Conservation (phyloP, 2,329 filamentous ascomycete genomes). For the Nannizzia gypsea region DNA sequence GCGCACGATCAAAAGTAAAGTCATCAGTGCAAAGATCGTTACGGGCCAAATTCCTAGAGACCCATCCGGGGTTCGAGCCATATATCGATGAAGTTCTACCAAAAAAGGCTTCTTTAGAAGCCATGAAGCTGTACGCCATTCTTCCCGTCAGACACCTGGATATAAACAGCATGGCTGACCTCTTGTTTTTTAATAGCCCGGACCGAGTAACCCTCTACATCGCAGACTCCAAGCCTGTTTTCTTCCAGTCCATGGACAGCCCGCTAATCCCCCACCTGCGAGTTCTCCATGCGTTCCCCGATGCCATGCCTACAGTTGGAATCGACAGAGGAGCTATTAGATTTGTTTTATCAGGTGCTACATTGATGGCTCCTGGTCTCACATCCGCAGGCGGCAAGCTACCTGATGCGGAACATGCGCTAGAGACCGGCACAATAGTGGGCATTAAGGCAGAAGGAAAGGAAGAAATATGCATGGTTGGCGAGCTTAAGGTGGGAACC, state of each 20-base stretch:
- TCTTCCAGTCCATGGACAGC: constrained; percentile 76
- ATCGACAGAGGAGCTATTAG: constrained; percentile 95
- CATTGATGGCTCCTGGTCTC: constrained; percentile 89
- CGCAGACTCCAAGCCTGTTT: constrained; percentile 64
- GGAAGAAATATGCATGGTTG: constrained; percentile 78
- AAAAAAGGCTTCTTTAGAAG: constrained; percentile 82
- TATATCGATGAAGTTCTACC: constrained; percentile 90
- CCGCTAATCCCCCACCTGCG: constrained; percentile 76
- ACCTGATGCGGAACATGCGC: constrained; percentile 51
- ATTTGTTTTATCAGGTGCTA: constrained; percentile 85
- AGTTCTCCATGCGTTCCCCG: constrained; percentile 80
- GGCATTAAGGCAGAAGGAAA: constrained; percentile 90
- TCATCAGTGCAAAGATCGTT: constrained; percentile 84
- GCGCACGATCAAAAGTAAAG: constrained; percentile 69
- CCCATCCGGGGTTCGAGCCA: constrained; percentile 73
- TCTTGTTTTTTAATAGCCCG: constrained; percentile 41
- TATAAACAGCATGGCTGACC: not conserved
- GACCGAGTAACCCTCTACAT: constrained; percentile 85
- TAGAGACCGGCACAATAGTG: constrained; percentile 71
- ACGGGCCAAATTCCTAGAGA: constrained; percentile 66
- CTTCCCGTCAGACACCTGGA: not conserved
- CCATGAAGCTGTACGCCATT: constrained; percentile 61
- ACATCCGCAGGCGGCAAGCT: constrained; percentile 72
- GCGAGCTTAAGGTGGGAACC: constrained; percentile 70
- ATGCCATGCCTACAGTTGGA: constrained; percentile 68